Evolutionary conservation across 768 basidiomycete species (phyloP), one percentile per base, ranked within the genome.

Genomic region (Porpolomopsis calyptriformis): DNA sequence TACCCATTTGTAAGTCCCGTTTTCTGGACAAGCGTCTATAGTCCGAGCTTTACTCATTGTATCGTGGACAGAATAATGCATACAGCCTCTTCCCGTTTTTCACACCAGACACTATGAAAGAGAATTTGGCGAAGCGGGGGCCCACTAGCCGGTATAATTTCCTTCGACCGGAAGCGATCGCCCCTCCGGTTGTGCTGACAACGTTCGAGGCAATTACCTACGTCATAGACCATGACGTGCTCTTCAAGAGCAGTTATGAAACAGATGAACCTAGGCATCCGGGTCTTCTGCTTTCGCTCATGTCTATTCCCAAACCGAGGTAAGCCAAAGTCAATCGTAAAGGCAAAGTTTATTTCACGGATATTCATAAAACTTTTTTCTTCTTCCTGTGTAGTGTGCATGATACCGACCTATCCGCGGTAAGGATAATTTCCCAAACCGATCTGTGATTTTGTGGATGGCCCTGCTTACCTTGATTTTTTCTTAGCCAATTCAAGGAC

Each of bases 81-180:
- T 81, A 83, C 54, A 74, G 68, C 1, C 66, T 73, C 51, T 86
- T 82, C 69, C 82, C 85, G 9, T 78, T 85, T 69, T 65, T 78
- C 62, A 74, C 74, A 0, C 82, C 82, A 12, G 49, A 52, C 16
- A 58, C 63, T 43, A 65, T 69, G 66, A 57, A 64, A 46, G 52
- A 63, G 4, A 37, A 34, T 16, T 45, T 54, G 52, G 62, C 59
- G 29, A 57, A 52, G 46, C 69, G 62, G 41, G 57, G 53, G 0
- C 43, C 61, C 45, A 60, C 26, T 8, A 45, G 55, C 11, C 29
- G 51, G 22, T 68, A 69, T 49, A 54, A 46, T 4, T 63, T 61
- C 49, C 52, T 48, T 12, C 56, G 63, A 7, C 67, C 66, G 9
- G 42, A 47, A 5, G 20, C 57, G 4, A 26, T 38, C 4, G 51